Evolutionary conservation across 305 asterid species (phyloP).

Genomic region (Fraxinus angustifolia): DNA sequence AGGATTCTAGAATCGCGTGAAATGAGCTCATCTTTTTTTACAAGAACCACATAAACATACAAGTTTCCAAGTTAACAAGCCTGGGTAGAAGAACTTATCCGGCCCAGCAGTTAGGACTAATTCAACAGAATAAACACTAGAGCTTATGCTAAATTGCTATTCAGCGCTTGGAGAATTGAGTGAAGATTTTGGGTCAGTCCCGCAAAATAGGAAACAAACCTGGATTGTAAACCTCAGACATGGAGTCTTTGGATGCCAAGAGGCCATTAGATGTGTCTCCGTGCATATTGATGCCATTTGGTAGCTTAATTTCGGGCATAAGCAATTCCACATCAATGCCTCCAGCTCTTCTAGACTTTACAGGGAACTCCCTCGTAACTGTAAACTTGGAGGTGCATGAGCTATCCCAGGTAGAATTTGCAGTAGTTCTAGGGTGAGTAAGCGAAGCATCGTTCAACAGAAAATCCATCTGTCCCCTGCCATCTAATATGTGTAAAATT

Average conservation of each 20-base stretch:
- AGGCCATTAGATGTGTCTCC: conserved; percentile 36
- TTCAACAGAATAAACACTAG: neutral
- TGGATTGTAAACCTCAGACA: conserved; percentile 46
- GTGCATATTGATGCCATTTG: conserved; percentile 43
- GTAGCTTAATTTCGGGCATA: conserved; percentile 38
- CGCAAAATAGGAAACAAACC: conserved; percentile 38
- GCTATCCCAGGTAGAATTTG: conserved; percentile 47
- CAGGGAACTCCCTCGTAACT: conserved; percentile 43
- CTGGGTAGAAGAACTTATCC: neutral
- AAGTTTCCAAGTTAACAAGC: neutral
- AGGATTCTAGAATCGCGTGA: neutral
- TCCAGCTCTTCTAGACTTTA: conserved; percentile 42
- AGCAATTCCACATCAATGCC: conserved; percentile 38
- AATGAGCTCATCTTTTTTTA: neutral
- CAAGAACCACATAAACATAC: neutral
- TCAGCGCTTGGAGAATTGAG: neutral
- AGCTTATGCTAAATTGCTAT: neutral
- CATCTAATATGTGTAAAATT: conserved; percentile 38
- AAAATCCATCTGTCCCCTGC: conserved; percentile 54
- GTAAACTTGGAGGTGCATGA: conserved; percentile 58
- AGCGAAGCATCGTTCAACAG: conserved; percentile 41
- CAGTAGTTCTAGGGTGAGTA: conserved; percentile 38
- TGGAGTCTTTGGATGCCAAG: conserved; percentile 39
- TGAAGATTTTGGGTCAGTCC: neutral
- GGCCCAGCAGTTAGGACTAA: neutral